A percentile compares a stretch with the other conserved stretches of the same genome.
Conservation (phyloP, 495 filamentous ascomycete genomes). For the Tuber microsphaerosporum region DNA sequence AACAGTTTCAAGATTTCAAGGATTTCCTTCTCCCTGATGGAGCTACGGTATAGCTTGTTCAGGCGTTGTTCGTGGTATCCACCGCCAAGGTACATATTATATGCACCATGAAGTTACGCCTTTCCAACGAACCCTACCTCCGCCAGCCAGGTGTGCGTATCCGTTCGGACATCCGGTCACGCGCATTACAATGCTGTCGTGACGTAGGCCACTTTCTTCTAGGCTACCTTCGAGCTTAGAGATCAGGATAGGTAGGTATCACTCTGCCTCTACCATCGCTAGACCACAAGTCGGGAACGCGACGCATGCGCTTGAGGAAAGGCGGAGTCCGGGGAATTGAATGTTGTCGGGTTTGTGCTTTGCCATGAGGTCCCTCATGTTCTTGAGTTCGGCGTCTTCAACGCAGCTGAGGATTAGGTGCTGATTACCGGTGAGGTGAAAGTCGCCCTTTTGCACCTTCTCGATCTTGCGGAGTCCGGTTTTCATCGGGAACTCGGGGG, state of each 20-base stretch:
- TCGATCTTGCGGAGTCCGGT: conserved; percentile 93
- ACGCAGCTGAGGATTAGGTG: conserved; percentile 85
- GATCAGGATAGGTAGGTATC: conserved; percentile 88
- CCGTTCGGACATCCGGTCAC: conserved; percentile 99
- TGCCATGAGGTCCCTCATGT: conserved; percentile 73
- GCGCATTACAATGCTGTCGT: conserved; percentile 96
- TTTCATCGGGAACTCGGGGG: conserved; percentile 91
- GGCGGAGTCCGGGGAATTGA: conserved; percentile 76
- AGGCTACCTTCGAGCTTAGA: conserved; percentile 80
- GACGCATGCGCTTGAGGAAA: conserved; percentile 90
- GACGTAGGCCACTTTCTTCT: conserved; percentile 80
- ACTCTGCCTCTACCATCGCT: conserved; percentile 95
- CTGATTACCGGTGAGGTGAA: conserved; percentile 93
- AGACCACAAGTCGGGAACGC: conserved; percentile 98
- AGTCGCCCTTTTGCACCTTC: conserved; percentile 91
- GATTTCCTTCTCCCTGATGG: conserved; percentile 97
- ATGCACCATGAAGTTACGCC: conserved; percentile 88
- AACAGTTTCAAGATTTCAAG: conserved; percentile 83
- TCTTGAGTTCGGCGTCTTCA: conserved; percentile 64
- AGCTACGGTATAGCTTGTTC: conserved; percentile 89
- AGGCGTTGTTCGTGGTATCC: conserved; percentile 94
- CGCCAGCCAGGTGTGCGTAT: conserved; percentile 92
- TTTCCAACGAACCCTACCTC: conserved; percentile 97
- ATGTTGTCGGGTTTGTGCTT: conserved; percentile 96
- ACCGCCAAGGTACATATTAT: conserved; percentile 96